phyloP scores from a whole-genome alignment of 2,329 filamentous ascomycete species.

The Aureobasidium sp. region DNA sequence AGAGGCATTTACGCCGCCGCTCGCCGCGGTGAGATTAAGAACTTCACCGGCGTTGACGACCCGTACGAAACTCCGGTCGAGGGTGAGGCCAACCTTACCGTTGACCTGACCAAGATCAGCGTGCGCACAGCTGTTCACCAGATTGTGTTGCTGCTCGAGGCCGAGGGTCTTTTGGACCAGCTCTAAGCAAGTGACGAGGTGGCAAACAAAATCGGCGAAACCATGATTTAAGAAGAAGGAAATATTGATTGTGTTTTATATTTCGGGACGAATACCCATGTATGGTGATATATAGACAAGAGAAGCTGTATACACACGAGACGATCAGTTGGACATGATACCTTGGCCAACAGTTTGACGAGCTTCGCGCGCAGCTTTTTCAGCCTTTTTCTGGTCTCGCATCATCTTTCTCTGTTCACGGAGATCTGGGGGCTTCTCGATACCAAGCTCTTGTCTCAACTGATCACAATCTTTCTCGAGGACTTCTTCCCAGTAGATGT shows the following conservation, averaged over 20 bases:
- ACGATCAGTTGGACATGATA: constrained; percentile 9
- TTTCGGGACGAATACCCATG: background rate
- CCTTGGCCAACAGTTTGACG: constrained; percentile 11
- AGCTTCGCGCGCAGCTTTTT: constrained; percentile 40
- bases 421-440: constrained; percentile 83
- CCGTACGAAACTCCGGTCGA: constrained; percentile 81
- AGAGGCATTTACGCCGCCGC: constrained; percentile 80
- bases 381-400: constrained; percentile 57
- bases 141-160: constrained; percentile 89
- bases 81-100: constrained; percentile 74
- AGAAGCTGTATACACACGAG: constrained; percentile 5
- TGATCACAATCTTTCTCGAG: constrained; percentile 74
- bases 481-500: constrained; percentile 97
- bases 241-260: background rate
- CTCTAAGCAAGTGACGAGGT: constrained; percentile 21
- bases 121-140: constrained; percentile 93
- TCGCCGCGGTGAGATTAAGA: constrained; percentile 84
- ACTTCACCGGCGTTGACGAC: constrained; percentile 97
- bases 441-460: constrained; percentile 64
- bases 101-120: constrained; percentile 76
- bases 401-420: constrained; percentile 65
- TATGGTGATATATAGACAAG: constrained; percentile 3
- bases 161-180: constrained; percentile 74
- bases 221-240: background rate
- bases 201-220: background rate